phyloP scores from a whole-genome alignment of 2,329 filamentous ascomycete species.

The Mycosphaerella sp. region DNA sequence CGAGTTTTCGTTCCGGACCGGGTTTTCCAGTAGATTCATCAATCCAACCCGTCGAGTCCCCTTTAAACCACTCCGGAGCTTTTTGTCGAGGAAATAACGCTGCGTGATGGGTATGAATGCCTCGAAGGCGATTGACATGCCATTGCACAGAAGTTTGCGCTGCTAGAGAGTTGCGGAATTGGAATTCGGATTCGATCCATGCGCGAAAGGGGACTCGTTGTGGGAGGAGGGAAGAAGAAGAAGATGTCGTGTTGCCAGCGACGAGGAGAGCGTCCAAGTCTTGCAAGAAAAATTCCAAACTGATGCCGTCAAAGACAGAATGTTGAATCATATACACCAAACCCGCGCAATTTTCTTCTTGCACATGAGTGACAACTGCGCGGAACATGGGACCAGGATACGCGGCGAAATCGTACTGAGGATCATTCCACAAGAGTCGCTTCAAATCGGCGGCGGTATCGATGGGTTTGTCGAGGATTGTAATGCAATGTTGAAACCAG shows the following conservation, averaged over 20 bases:
- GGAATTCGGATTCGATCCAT: neutral
- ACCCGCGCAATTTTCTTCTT: constrained; percentile 2
- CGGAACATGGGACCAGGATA: constrained; percentile 10
- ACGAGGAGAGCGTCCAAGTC: neutral
- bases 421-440: constrained; percentile 2
- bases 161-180: neutral
- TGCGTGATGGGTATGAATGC: neutral
- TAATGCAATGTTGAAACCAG: constrained; percentile 7
- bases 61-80: constrained; percentile 14
- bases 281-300: constrained; percentile 1
- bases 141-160: constrained; percentile 2
- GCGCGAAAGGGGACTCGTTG: constrained; percentile 1
- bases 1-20: neutral
- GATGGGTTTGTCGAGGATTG: neutral
- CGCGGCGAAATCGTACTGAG: constrained; percentile 10
- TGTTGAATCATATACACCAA: constrained; percentile 13
- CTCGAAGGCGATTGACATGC: constrained; percentile 8
- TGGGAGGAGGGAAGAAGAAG: too few relatives aligned
- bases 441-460: constrained; percentile 7
- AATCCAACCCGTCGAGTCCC: neutral
- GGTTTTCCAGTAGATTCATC: neutral
- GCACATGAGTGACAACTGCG: constrained; percentile 3
- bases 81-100: constrained; percentile 7
- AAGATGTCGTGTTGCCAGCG: too few relatives aligned
- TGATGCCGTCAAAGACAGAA: constrained; percentile 12